Base-by-base conservation (phyloP, 306 rosid genomes). In the Cicer chorassanicum region DNA sequence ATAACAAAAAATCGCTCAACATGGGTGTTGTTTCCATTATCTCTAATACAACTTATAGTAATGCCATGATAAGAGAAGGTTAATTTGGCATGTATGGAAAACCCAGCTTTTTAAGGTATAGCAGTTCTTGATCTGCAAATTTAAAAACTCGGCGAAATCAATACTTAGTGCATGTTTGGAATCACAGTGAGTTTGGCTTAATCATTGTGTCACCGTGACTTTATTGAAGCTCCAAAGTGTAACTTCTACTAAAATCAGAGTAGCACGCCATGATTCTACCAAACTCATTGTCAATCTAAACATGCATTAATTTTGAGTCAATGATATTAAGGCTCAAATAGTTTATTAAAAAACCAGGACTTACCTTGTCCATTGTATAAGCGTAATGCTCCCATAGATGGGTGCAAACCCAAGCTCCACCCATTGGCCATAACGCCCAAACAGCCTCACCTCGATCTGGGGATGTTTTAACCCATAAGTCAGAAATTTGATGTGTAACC, bases 391-490 rank as follows among this genome's bases (percentile, higher is more conserved):
- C 98, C 98, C 98, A 93, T n/a, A 88, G 84, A 87, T 93, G 97
- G 59, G 84, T 81, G 82, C 89, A 87, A 51, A 91, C 83, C 97
- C 98, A 93, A 59, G 98, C 97, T 79, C 98, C 98, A 49, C 98
- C 98, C 94, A 93, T 87, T 46, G 92, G 98, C 97, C 98, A 93
- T 73, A 93, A 76, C 12, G 97, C 96, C 97, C 97, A 93, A 53
- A 91, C 97, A 55, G 98, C 97, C 75, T 82, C 74, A 79, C 97
- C 98, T 60, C 87, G 85, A 83, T 91, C 97, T 0, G 98, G 92
- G 45, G 98, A 93, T 67, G 94, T 85, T 85, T 93, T 93, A 4
- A 89, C 97, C 98, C 97, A 93, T 80, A 89, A 61, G 77, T 93
- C 97, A 41, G 98, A 87, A 72, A 91, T 97, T 77, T 93, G 98